Conservation (phyloP, 1,284 basidiomycete genomes). For the Pseudozyma sp. region DNA sequence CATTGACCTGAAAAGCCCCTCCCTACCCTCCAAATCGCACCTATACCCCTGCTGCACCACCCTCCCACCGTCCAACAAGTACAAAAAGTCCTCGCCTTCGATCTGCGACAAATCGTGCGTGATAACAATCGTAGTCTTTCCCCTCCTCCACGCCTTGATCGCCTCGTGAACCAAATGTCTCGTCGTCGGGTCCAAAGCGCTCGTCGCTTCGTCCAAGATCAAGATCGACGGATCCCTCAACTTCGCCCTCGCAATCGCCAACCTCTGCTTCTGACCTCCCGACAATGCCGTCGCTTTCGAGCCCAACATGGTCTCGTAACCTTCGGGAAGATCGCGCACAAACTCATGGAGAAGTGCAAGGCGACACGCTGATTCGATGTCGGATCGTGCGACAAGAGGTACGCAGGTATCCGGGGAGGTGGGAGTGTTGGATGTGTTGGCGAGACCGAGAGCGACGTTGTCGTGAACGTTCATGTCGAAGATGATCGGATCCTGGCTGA, state of each 20-base stretch:
- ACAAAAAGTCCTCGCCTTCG: constrained; percentile 82
- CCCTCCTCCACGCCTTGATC: constrained; percentile 82
- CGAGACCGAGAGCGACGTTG: constrained; percentile 84
- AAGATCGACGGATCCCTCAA: constrained; percentile 88
- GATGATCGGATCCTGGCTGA: constrained; percentile 81
- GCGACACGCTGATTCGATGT: constrained; percentile 84
- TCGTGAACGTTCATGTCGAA: constrained; percentile 87
- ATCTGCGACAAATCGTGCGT: constrained; percentile 95
- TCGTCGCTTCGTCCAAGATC: constrained; percentile 95
- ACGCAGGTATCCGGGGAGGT: constrained; percentile 37
- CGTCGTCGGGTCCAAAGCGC: constrained; percentile 89
- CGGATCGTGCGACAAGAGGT: constrained; percentile 70
- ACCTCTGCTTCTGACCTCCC: constrained; percentile 91
- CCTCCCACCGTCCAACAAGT: constrained; percentile 83
- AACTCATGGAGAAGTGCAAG: constrained; percentile 90
- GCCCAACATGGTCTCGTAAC: constrained; percentile 84
- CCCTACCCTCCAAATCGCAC: constrained; percentile 75
- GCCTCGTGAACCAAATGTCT: constrained; percentile 89
- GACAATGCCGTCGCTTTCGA: constrained; percentile 81
- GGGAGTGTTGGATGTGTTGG: constrained; percentile 2
- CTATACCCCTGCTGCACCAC: constrained; percentile 92
- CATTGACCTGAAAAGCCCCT: constrained; percentile 17
- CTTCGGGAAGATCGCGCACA: constrained; percentile 81
- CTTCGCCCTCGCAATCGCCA: constrained; percentile 89
- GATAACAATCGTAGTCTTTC: constrained; percentile 93